Base-by-base conservation (phyloP, 202 grass and related monocot species). In the Panicum virgatum region DNA sequence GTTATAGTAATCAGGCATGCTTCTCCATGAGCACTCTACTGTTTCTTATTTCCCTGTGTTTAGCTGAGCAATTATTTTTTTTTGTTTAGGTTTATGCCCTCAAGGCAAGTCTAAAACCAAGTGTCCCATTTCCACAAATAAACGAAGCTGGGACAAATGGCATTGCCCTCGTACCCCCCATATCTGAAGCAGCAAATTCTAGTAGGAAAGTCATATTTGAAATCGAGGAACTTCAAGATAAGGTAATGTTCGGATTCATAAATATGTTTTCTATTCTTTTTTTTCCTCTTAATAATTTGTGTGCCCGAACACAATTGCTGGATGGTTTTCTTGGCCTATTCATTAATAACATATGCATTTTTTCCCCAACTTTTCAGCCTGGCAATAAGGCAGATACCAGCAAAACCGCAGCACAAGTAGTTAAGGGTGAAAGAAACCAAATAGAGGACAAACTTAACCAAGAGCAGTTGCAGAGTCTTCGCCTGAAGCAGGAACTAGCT, bases 1-100 rank as follows among this genome's bases (percentile, higher is more conserved):
- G 85, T 34, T 94, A 92, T 69, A 94, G 84, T 73, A 94, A 90
- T 22, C 85, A 92, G 84, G 92, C 74, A 83, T 85, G 57, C 47
- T 69, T 45, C 56, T 74, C 64, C 3, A 0, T 60, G 57, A 74
- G 45, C 50, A 56, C 9, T 81, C 51, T 14, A 60, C 5, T 72
- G 76, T 42, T 63, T 32, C 51, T 69, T 69, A 57, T 69, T 62
- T 19, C 18, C 57, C 46, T 88, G 9, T 85, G 66, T 65, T 87
- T 77, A n/a, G 40, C 66, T 78, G 58, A 80, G 14, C 63, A 39
- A 15, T 54, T 54, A 69, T 69, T 25, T n/a, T n/a, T 54, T 69
- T 57, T 66, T 66, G 7, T 45, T 48, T 89, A 94, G 89, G 87
- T 89, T 75, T 90, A 92, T 66, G 79, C 80, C 77, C 89, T 94